These are phyloP conservation scores for Sporothrix curviconia DNA, from an alignment of 2,329 filamentous ascomycete genomes.

Conservation along the genomic window DNA sequence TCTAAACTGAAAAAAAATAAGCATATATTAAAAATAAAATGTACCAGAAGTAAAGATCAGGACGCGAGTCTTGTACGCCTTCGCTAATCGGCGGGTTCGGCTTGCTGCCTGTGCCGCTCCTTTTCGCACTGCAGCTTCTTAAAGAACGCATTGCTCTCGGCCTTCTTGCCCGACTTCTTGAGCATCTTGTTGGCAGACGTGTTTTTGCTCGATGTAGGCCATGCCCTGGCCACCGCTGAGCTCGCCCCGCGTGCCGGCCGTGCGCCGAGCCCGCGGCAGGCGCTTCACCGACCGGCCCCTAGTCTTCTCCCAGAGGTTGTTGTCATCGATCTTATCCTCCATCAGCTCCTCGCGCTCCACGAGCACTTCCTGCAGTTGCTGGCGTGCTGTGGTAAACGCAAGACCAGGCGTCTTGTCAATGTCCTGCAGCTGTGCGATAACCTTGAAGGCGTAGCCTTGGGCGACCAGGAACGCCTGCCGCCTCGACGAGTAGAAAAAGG, in stretches of 20 bases:
- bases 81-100: not conserved
- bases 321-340: conserved; percentile 28
- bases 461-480: conserved; percentile 95
- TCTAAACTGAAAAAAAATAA: too few species aligned
- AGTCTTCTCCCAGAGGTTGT: conserved; percentile 31
- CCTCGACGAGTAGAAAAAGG: conserved; percentile 98
- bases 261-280: conserved; percentile 56
- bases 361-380: conserved; percentile 82
- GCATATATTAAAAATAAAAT: not conserved
- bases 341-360: conserved; percentile 57
- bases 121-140: conserved; percentile 59
- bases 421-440: conserved; percentile 90
- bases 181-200: conserved; percentile 62
- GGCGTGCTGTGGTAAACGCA: conserved; percentile 69
- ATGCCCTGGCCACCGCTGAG: conserved; percentile 90
- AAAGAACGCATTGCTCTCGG: conserved; percentile 54
- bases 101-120: conserved; percentile 33
- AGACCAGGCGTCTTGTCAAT: conserved; percentile 78
- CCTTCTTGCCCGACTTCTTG: conserved; percentile 49
- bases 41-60: not conserved
- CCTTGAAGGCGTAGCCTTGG: conserved; percentile 97
- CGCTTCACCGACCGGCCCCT: conserved; percentile 17
- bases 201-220: conserved; percentile 88
- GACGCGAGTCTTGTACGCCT: not conserved
- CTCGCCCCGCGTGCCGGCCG: conserved; percentile 77